phyloP scores from a whole-genome alignment of 2,329 filamentous ascomycete genomes.

The Talaromyces piceae region DNA sequence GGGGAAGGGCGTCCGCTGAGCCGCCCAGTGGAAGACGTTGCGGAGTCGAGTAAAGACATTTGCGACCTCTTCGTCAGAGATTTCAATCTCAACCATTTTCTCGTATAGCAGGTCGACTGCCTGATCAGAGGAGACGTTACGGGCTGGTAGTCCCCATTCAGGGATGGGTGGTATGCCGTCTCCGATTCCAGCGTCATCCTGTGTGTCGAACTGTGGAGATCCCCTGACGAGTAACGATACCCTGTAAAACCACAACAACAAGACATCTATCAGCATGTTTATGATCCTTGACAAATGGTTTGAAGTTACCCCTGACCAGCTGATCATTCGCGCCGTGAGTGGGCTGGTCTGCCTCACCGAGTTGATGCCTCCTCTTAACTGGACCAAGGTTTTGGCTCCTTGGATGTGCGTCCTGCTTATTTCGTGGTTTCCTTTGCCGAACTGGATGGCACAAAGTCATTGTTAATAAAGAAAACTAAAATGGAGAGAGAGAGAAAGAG shows the following conservation, averaged over 20 bases:
- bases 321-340: conserved; percentile 49
- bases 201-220: conserved; percentile 46
- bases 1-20: conserved; percentile 1
- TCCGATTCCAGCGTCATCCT: conserved; percentile 44
- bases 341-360: conserved; percentile 43
- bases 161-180: conserved; percentile 44
- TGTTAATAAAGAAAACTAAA: conserved; percentile 7
- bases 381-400: conserved; percentile 44
- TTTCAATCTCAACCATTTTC: conserved; percentile 18
- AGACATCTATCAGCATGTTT: neutral
- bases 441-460: no score
- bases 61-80: conserved; percentile 29
- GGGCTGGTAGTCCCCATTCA: no score
- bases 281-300: no score
- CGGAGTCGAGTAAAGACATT: conserved; percentile 41
- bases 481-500: neutral
- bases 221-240: conserved; percentile 51
- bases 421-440: conserved; percentile 46
- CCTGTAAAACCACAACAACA: conserved; percentile 29
- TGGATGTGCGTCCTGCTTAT: conserved; percentile 43
- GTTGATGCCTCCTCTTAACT: conserved; percentile 46
- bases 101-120: no score
- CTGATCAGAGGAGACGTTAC: no score
- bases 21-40: conserved; percentile 34
- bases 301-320: conserved; percentile 38